Percentiles rank a stretch among this genome's conserved stretches.
Conservation (phyloP, 2,329 filamentous ascomycete species). For the Fusarium compactum region DNA sequence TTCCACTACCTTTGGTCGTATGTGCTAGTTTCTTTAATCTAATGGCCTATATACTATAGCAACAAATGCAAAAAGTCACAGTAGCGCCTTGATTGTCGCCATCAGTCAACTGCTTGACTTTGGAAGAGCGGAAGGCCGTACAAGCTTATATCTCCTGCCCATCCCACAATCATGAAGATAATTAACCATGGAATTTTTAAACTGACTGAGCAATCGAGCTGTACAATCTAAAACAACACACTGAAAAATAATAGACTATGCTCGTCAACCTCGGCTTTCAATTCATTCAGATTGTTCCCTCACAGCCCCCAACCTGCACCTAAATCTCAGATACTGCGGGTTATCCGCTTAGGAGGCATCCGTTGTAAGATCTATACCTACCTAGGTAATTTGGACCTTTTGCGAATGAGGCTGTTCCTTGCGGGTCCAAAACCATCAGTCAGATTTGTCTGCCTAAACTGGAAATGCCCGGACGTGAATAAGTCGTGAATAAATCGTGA, state of each 20-base stretch:
- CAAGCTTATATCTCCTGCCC: not conserved
- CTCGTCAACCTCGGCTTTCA: too few species aligned
- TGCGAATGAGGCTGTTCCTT: not conserved
- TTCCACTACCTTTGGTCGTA: not conserved
- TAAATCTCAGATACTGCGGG: not conserved
- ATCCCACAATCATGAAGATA: not conserved
- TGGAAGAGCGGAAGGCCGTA: not conserved
- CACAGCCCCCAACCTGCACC: not conserved
- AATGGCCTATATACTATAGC: fast-evolving
- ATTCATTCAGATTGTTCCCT: not conserved
- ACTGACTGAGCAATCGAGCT: too few species aligned
- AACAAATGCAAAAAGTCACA: too few species aligned
- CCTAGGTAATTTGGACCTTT: not conserved
- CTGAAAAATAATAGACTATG: too few species aligned
- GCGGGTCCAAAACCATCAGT: not conserved
- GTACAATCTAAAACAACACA: too few species aligned
- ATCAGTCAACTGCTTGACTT: too few species aligned
- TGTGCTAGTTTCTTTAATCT: fast-evolving
- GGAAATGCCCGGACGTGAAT: not conserved
- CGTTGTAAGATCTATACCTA: not conserved
- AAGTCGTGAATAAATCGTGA: not conserved
- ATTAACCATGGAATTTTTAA: too few species aligned
- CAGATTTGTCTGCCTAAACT: not conserved
- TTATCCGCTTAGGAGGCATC: not conserved
- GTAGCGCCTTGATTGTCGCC: not conserved